A percentile compares a stretch with the other conserved stretches of the same genome.
phyloP scores from a whole-genome alignment of 2,329 filamentous ascomycete genomes.

The Onygenales sp. region DNA sequence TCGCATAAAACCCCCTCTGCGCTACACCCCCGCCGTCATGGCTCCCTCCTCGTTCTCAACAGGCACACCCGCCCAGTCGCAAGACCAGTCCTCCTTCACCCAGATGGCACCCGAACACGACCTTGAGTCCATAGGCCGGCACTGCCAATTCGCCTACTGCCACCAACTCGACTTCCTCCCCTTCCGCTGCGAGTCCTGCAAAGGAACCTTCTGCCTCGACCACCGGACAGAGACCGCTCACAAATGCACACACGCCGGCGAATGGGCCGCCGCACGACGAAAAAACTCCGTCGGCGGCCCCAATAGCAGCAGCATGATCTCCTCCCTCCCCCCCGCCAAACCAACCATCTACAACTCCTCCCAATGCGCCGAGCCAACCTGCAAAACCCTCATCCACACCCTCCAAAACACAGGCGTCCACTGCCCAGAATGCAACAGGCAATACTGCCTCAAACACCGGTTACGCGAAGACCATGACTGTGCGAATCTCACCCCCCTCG shows the following conservation, averaged over 20 bases:
- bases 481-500: constrained; percentile 56
- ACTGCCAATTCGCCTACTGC: constrained; percentile 88
- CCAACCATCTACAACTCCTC: constrained; percentile 48
- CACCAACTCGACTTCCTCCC: constrained; percentile 93
- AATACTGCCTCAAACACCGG: constrained; percentile 44
- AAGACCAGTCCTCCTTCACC: constrained; percentile 20
- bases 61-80: neutral
- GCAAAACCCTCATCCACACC: constrained; percentile 46
- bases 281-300: constrained; percentile 22
- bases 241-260: constrained; percentile 52
- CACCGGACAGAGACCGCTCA: constrained; percentile 82
- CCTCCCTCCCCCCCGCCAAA: constrained; percentile 30
- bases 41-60: constrained; percentile 1
- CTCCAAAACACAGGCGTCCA: constrained; percentile 41
- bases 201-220: constrained; percentile 77
- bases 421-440: constrained; percentile 39
- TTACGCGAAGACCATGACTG: constrained; percentile 69
- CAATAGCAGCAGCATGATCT: constrained; percentile 19
- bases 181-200: constrained; percentile 86
- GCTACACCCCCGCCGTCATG: neutral
- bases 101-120: constrained; percentile 52
- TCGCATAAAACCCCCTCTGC: neutral
- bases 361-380: constrained; percentile 39
- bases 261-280: constrained; percentile 46
- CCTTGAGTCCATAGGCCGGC: constrained; percentile 74